phyloP scores from a whole-genome alignment of 257 asterid species.

The Solanum tarapatanum region DNA sequence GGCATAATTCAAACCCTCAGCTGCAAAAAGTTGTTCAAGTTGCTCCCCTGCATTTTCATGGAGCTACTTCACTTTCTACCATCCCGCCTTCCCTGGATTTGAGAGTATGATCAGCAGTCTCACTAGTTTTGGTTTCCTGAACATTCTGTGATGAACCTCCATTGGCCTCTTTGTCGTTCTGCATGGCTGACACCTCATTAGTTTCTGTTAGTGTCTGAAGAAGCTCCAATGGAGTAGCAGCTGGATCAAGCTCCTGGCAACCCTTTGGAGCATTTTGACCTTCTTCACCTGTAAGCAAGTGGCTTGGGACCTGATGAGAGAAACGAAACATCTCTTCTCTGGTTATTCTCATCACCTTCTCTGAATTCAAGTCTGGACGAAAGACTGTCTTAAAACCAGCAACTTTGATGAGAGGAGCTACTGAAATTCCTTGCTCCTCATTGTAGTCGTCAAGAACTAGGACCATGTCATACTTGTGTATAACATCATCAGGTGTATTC shows the following conservation, averaged over 20 bases:
- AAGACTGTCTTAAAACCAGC: slow-evolving; percentile 18
- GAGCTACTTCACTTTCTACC: slow-evolving; percentile 7
- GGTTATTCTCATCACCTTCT: slow-evolving; percentile 3
- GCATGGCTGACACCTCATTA: background rate
- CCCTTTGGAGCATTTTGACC: slow-evolving; percentile 18
- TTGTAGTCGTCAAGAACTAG: slow-evolving; percentile 14
- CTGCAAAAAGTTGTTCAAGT: background rate
- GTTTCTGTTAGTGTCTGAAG: slow-evolving; percentile 4
- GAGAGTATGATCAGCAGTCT: slow-evolving; percentile 5
- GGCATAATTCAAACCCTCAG: background rate
- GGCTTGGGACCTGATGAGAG: slow-evolving; percentile 22
- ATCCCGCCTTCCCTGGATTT: slow-evolving; percentile 9
- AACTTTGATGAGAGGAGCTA: slow-evolving; percentile 19
- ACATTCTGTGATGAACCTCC: slow-evolving; percentile 8
- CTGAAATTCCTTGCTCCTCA: slow-evolving; percentile 16
- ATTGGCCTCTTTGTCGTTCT: slow-evolving; percentile 3
- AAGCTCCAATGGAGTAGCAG: slow-evolving; percentile 23
- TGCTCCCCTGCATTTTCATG: background rate
- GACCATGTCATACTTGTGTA: slow-evolving; percentile 23
- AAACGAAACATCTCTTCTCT: slow-evolving; percentile 28
- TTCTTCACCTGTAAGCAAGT: slow-evolving; percentile 20
- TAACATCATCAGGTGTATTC: slow-evolving; percentile 18
- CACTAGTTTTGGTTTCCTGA: slow-evolving; percentile 11
- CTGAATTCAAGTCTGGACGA: background rate
- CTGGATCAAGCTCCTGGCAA: slow-evolving; percentile 26